These are phyloP conservation scores for Gaeumannomyces sp. DNA, from an alignment of 2,329 filamentous ascomycete species.

Conservation along the genomic window DNA sequence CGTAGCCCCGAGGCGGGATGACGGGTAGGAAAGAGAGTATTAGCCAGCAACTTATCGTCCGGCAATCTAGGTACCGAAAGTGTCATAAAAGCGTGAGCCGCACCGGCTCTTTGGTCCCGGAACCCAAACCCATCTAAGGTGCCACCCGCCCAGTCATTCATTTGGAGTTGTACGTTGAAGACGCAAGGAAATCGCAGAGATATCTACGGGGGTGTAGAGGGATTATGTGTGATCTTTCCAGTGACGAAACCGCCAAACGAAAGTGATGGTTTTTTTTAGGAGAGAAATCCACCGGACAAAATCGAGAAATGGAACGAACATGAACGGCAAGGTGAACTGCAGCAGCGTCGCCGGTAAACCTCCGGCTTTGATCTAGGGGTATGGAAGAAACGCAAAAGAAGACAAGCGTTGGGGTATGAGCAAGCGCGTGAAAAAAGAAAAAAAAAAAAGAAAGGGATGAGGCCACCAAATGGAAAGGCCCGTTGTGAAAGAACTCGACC, in stretches of 20 bases:
- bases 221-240: too few relatives aligned
- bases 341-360: neutral
- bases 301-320: neutral
- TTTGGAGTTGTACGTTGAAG: neutral
- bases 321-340: neutral
- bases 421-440: neutral
- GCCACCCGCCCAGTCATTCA: neutral
- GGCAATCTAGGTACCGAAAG: neutral
- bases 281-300: neutral
- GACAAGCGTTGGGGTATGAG: neutral
- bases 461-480: neutral
- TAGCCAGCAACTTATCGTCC: neutral
- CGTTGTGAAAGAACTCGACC: too few relatives aligned
- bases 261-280: neutral
- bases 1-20: too few relatives aligned
- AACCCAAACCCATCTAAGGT: neutral
- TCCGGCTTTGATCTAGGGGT: neutral
- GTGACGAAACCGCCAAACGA: neutral
- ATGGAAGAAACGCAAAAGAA: neutral
- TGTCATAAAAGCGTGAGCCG: neutral
- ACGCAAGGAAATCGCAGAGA: neutral
- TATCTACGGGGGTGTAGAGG: neutral
- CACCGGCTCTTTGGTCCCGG: neutral
- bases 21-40: neutral
- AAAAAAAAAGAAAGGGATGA: neutral